Conservation (phyloP, 2,329 filamentous ascomycete genomes). For the Neofusicoccum ribis region DNA sequence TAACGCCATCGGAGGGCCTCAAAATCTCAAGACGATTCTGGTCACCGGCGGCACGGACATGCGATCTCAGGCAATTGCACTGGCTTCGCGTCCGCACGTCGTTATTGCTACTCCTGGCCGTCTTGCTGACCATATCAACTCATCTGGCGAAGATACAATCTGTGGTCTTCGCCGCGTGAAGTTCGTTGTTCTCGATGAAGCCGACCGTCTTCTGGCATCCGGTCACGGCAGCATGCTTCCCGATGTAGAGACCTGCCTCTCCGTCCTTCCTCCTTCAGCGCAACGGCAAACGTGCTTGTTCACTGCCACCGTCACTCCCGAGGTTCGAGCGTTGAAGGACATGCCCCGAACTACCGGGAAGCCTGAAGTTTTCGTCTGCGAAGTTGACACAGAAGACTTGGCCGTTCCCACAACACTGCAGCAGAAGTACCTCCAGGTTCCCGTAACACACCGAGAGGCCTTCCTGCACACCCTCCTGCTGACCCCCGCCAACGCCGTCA, state of each 20-base stretch:
- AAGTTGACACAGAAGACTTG: constrained; percentile 71
- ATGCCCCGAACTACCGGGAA: constrained; percentile 69
- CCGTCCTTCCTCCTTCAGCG: constrained; percentile 72
- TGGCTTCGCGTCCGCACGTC: constrained; percentile 80
- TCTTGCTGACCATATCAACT: constrained; percentile 88
- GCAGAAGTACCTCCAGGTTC: constrained; percentile 84
- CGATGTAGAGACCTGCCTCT: constrained; percentile 86
- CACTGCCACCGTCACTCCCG: constrained; percentile 91
- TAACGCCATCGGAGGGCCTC: constrained; percentile 84
- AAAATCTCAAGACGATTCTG: constrained; percentile 84
- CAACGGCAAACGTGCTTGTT: constrained; percentile 93
- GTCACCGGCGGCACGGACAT: constrained; percentile 93
- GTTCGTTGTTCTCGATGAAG: constrained; percentile 93
- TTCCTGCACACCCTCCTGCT: constrained; percentile 88
- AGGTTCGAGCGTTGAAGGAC: constrained; percentile 83
- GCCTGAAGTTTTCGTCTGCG: constrained; percentile 81
- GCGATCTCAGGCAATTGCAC: constrained; percentile 81
- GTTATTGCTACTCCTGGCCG: constrained; percentile 93
- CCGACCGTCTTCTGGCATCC: constrained; percentile 79
- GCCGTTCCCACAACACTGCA: constrained; percentile 78
- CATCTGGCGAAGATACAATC: constrained; percentile 87
- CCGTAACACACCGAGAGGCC: constrained; percentile 89
- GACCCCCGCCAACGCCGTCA: constrained; percentile 72
- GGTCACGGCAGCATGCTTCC: constrained; percentile 86
- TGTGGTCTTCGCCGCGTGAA: constrained; percentile 75